Evolutionary conservation across 345 rosid species (phyloP).

Genomic region (Pugionium cornutum): DNA sequence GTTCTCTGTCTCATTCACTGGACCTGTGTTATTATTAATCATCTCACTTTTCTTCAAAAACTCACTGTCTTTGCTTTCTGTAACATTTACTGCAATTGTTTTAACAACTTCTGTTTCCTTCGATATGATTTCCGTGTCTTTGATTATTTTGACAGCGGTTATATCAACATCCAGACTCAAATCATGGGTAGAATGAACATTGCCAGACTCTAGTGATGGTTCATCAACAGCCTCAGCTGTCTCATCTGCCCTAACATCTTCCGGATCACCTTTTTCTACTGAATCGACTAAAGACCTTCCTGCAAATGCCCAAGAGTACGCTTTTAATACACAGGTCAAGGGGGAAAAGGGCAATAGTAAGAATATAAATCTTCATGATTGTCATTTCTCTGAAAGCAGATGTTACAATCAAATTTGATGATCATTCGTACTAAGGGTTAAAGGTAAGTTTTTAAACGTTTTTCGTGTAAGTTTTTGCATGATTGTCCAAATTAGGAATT

Average conservation of each 20-base stretch:
- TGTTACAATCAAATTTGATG: background rate
- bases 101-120: conserved; percentile 8
- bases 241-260: conserved; percentile 30
- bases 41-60: conserved; percentile 25
- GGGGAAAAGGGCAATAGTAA: background rate
- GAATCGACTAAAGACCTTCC: conserved; percentile 48
- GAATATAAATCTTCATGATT: conserved; percentile 1
- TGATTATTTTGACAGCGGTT: background rate
- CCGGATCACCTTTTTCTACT: conserved; percentile 26
- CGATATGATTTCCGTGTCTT: background rate
- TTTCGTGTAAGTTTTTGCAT: background rate
- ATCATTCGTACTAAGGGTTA: background rate
- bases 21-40: conserved; percentile 18
- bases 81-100: conserved; percentile 10
- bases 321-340: background rate
- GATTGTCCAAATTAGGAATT: background rate
- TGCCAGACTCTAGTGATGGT: conserved; percentile 36
- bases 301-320: conserved; percentile 29
- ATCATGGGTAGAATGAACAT: conserved; percentile 13
- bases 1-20: conserved; percentile 36
- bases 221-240: conserved; percentile 42
- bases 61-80: conserved; percentile 34
- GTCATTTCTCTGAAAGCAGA: background rate
- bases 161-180: background rate
- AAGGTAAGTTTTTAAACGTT: background rate